phyloP scores from a whole-genome alignment of 2,329 filamentous ascomycete species.

The Calycina herbarum region DNA sequence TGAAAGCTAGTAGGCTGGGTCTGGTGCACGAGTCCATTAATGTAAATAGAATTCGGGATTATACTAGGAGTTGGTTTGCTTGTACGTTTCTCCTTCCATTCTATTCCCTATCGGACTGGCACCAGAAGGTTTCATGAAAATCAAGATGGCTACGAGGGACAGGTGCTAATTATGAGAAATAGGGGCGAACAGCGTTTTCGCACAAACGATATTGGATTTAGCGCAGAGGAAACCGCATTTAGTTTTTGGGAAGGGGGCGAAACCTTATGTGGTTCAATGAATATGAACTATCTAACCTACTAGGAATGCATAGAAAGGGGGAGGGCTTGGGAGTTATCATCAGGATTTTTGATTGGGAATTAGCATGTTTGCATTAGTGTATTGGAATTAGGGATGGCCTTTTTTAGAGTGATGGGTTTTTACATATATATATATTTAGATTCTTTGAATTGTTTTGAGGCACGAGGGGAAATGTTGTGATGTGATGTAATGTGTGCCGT shows the following conservation, averaged over 20 bases:
- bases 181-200: conserved; percentile 93
- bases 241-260: conserved; percentile 68
- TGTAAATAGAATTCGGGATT: conserved; percentile 67
- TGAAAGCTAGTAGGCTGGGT: conserved; percentile 72
- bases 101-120: neutral
- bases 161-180: neutral
- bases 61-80: conserved; percentile 91
- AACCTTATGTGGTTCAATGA: conserved; percentile 52
- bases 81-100: conserved; percentile 46
- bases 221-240: conserved; percentile 86
- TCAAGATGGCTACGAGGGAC: conserved; percentile 30
- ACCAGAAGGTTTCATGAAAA: conserved; percentile 18
- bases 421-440: too few relatives aligned
- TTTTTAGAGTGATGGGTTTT: too few relatives aligned
- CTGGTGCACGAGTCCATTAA: conserved; percentile 91
- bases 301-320: neutral
- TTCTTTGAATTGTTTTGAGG: too few relatives aligned
- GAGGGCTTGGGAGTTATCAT: too few relatives aligned
- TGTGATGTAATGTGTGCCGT: too few relatives aligned
- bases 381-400: too few relatives aligned
- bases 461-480: too few relatives aligned
- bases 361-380: neutral
- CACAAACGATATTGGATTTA: conserved; percentile 85
- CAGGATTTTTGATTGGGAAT: too few relatives aligned
- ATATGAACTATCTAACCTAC: neutral